A percentile compares a stretch with the other conserved stretches of the same genome.
Evolutionary conservation across 768 basidiomycete species (phyloP).

Genomic region (Xerocomellus dryophilus): DNA sequence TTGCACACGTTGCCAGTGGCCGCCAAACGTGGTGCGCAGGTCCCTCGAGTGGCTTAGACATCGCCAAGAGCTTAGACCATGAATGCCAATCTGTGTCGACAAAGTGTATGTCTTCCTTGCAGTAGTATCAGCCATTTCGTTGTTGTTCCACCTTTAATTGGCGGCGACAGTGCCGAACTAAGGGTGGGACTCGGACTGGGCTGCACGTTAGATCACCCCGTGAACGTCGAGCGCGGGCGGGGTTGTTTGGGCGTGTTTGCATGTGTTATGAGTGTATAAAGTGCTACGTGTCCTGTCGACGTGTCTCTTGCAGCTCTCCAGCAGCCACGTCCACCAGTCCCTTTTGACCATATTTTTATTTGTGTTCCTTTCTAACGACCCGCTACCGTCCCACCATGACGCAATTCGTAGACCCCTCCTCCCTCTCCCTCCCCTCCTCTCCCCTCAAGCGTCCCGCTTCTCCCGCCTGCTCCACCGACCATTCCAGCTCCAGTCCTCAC

Average conservation of each 20-base stretch:
- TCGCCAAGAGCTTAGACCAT: too few species aligned
- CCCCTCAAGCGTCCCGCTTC: constrained; percentile 29
- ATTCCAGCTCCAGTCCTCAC: background rate
- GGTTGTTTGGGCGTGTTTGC: constrained; percentile 23
- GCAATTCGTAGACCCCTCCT: constrained; percentile 37
- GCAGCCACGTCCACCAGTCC: constrained; percentile 22
- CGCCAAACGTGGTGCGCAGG: too few species aligned
- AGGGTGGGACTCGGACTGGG: too few species aligned
- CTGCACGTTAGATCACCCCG: too few species aligned
- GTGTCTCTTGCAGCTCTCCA: constrained; percentile 21
- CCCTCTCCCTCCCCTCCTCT: constrained; percentile 38
- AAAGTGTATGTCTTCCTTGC: too few species aligned
- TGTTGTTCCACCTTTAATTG: too few species aligned
- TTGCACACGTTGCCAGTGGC: too few species aligned
- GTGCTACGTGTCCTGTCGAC: constrained; percentile 30
- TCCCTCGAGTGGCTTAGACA: too few species aligned
- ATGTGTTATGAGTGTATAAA: constrained; percentile 27
- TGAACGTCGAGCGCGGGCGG: too few species aligned
- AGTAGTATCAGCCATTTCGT: too few species aligned
- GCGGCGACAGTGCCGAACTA: too few species aligned
- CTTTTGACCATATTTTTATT: constrained; percentile 26
- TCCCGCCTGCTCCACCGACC: constrained; percentile 24
- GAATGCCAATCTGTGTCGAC: too few species aligned
- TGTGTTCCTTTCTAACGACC: background rate
- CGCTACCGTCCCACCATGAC: constrained; percentile 18